phyloP scores from a whole-genome alignment of 2,329 filamentous ascomycete genomes.

The Bertia moriformis region DNA sequence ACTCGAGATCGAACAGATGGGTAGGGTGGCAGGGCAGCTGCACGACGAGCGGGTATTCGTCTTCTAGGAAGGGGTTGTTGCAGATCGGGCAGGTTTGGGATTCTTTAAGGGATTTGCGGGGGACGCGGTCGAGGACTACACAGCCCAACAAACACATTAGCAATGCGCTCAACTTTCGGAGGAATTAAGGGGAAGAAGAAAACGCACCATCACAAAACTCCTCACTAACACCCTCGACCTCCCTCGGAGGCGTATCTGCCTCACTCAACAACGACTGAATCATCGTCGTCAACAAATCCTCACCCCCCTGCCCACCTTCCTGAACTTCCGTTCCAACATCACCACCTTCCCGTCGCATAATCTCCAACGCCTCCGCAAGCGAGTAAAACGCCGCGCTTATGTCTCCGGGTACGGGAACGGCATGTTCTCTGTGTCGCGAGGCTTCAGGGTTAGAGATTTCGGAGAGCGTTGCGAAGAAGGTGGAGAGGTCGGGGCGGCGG shows the following conservation, averaged over 20 bases:
- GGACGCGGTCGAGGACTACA: conserved; percentile 39
- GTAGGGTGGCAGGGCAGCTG: conserved; percentile 43
- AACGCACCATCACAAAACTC: conserved; percentile 36
- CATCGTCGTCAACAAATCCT: conserved; percentile 34
- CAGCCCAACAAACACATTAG: background rate
- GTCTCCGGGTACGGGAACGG: conserved; percentile 43
- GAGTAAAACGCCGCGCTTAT: conserved; percentile 42
- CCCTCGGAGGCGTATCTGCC: conserved; percentile 41
- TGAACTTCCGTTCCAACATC: background rate
- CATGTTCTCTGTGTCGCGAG: conserved; percentile 35
- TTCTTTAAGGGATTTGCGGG: conserved; percentile 34
- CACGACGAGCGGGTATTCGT: conserved; percentile 48
- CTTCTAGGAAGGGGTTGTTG: conserved; percentile 44
- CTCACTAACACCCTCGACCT: conserved; percentile 46
- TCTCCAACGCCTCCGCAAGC: conserved; percentile 43
- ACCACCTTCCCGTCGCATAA: conserved; percentile 29
- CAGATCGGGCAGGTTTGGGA: conserved; percentile 44
- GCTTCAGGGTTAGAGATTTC: conserved; percentile 34
- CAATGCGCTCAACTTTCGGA: no score
- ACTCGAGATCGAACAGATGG: conserved; percentile 51
- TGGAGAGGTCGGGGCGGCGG: conserved; percentile 47
- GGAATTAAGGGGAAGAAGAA: background rate
- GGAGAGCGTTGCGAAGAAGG: conserved; percentile 46
- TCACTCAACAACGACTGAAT: conserved; percentile 35
- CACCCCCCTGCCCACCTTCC: conserved; percentile 12